Evolutionary conservation across 164 flowering plant species (phyloP), one percentile per base, ranked within the genome.

Genomic region (Brasenia schreberi): DNA sequence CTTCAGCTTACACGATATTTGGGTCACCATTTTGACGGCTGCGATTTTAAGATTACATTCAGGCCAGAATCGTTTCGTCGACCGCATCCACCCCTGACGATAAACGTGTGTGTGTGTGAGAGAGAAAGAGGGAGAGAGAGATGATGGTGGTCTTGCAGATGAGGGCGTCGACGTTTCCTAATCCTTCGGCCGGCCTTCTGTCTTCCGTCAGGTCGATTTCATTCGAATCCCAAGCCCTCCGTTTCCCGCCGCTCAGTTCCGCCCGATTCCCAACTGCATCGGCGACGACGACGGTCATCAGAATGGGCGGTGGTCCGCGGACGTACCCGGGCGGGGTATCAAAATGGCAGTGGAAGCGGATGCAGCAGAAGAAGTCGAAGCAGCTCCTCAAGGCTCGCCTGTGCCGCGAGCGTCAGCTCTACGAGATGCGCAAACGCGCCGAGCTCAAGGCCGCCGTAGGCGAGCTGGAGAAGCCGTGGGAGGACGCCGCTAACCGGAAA

Each of bases 391-490:
- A 88, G 68, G 98, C 96, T 9, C 81, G 96, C 0, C 81, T 92
- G 11, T 68, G 71, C 66, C 81, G 97, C 7, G 98, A 92, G 67
- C 84, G 97, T 27, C 93, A 90, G 67, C 84, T 90, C 39, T 90
- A 86, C 73, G 96, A 93, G 72, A 93, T 93, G 98, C 80, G 98
- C 2, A 90, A 90, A 69, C 69, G 93, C 62, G 90, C 97, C 7
- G 98, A 92, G 77, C 84, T 90, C 33, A 82, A 75, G 59, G 96
- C 92, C 9, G 94, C 97, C 6, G 88, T 85, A 0, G 77, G 89
- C 3, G 94, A 90, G 74, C 85, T 93, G n/a, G 98, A 93, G 77
- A 75, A 82, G 65, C 97, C 98, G 0, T 93, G 98, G 98, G 91
- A 90, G 70, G 74, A 75, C 14, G 88, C 86, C 18, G 27, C 1